Evolutionary conservation across 78 protist species (phyloP).

Genomic region (Pigoraptor vietnamica): DNA sequence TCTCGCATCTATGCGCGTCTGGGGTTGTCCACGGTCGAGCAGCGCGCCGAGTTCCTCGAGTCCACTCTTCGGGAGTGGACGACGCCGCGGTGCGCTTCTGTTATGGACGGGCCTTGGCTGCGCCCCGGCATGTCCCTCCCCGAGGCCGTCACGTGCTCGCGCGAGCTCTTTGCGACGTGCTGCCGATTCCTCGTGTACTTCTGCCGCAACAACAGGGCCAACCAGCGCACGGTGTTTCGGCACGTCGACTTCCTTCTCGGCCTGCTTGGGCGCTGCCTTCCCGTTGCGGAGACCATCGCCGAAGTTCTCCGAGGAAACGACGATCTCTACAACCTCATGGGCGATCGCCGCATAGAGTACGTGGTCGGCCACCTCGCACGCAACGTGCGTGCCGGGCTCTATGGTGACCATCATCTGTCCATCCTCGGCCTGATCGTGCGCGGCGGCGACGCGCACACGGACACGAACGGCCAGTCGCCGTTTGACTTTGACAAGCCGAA

Average conservation of each 20-base stretch:
- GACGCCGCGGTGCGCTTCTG: background rate
- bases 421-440: background rate
- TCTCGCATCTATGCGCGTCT: background rate
- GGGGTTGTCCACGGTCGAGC: background rate
- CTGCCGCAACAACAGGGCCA: background rate
- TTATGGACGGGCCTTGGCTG: background rate
- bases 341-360: background rate
- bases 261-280: background rate
- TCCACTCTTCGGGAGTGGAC: background rate
- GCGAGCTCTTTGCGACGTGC: background rate
- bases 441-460: background rate
- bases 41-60: background rate
- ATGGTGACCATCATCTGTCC: background rate
- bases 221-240: conserved; percentile 4
- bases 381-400: background rate
- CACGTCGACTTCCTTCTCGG: background rate
- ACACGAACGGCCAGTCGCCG: background rate
- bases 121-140: background rate
- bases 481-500: too few species aligned
- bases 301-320: background rate
- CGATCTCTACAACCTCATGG: background rate
- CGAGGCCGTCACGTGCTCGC: background rate
- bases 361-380: background rate
- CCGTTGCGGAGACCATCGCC: background rate
- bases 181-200: background rate